Evolutionary conservation across 169 alveolate species (phyloP).

Genomic region (Plasmodium vinckei): DNA sequence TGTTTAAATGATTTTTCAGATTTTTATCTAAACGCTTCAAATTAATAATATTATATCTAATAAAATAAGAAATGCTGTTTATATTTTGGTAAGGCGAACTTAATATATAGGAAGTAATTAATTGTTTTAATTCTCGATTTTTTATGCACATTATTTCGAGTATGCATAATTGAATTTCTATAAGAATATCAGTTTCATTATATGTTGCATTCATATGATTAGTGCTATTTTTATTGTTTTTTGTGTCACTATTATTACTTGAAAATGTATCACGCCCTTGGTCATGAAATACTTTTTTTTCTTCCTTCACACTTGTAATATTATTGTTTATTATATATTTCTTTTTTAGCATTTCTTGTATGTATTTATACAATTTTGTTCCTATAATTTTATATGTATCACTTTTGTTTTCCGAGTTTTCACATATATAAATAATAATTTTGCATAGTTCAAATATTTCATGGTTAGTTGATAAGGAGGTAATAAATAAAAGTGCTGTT

Average conservation of each 20-base stretch:
- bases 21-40: slow-evolving; percentile 30
- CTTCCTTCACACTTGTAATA: neutral
- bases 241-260: neutral
- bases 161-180: slow-evolving; percentile 72
- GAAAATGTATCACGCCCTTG: neutral
- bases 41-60: slow-evolving; percentile 52
- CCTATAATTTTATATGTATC: slow-evolving; percentile 81
- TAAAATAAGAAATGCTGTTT: slow-evolving; percentile 22
- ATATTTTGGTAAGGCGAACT: slow-evolving; percentile 41
- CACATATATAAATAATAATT: slow-evolving; percentile 79
- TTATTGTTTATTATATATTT: neutral
- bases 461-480: slow-evolving; percentile 82
- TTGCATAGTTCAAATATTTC: slow-evolving; percentile 81
- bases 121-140: slow-evolving; percentile 22
- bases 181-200: slow-evolving; percentile 26
- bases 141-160: slow-evolving; percentile 58
- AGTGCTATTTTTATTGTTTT: neutral
- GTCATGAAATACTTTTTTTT: neutral
- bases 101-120: slow-evolving; percentile 57
- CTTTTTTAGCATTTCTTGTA: slow-evolving; percentile 74
- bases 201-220: neutral
- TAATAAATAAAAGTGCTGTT: slow-evolving; percentile 80
- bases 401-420: slow-evolving; percentile 79
- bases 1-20: slow-evolving; percentile 11
- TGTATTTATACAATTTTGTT: slow-evolving; percentile 78